Percentiles rank a stretch among this genome's conserved stretches.
These are phyloP conservation scores for Canariomyces notabilis DNA, from an alignment of 2,329 filamentous ascomycete genomes.

Conservation along the genomic window DNA sequence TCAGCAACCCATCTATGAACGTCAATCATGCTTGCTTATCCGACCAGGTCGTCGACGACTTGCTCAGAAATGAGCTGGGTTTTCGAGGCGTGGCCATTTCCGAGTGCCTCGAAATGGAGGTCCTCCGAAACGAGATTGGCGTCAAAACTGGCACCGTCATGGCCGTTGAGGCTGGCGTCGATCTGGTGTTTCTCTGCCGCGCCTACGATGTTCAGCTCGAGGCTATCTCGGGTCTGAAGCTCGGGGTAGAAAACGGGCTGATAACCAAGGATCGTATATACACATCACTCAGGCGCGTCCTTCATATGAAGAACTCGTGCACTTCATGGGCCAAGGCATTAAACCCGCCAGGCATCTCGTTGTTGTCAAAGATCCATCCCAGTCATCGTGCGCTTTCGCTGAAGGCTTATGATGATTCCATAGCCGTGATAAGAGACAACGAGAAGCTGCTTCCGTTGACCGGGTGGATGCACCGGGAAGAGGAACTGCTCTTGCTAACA, in stretches of 20 bases:
- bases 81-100: slow-evolving; percentile 93
- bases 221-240: slow-evolving; percentile 81
- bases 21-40: slow-evolving; percentile 93
- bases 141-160: slow-evolving; percentile 95
- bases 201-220: slow-evolving; percentile 87
- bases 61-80: slow-evolving; percentile 80
- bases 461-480: slow-evolving; percentile 73
- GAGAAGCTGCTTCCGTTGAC: slow-evolving; percentile 78
- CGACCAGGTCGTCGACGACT: slow-evolving; percentile 85
- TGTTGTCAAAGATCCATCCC: slow-evolving; percentile 76
- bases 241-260: slow-evolving; percentile 86
- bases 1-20: slow-evolving; percentile 86
- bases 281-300: slow-evolving; percentile 71
- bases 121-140: slow-evolving; percentile 91
- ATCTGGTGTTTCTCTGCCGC: slow-evolving; percentile 81
- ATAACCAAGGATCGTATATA: slow-evolving; percentile 76
- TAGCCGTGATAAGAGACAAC: slow-evolving; percentile 87
- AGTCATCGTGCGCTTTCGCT: slow-evolving; percentile 76
- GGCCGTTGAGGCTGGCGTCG: slow-evolving; percentile 94
- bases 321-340: slow-evolving; percentile 89
- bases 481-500: slow-evolving; percentile 84
- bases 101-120: slow-evolving; percentile 95
- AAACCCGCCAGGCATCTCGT: slow-evolving; percentile 73
- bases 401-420: slow-evolving; percentile 84
- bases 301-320: slow-evolving; percentile 76